These are phyloP conservation scores for Penicillium palitans DNA, from an alignment of 2,329 filamentous ascomycete species.

Conservation along the genomic window DNA sequence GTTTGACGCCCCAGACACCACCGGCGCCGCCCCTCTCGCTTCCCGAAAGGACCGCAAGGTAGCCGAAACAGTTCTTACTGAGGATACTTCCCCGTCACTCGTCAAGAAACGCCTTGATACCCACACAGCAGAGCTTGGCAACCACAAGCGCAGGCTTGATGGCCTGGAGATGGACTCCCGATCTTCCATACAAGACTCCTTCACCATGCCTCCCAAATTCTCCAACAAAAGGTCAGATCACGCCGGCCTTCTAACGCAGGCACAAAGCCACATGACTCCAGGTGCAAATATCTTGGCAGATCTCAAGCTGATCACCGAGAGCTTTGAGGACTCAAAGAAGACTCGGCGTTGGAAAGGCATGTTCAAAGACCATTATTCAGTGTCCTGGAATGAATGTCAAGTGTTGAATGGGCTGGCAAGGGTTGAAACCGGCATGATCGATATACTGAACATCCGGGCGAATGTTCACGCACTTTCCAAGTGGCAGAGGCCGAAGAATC, in stretches of 20 bases:
- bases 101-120: neutral
- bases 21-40: neutral
- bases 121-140: neutral
- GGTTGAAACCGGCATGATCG: neutral
- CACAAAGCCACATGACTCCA: neutral
- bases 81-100: neutral
- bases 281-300: neutral
- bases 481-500: neutral
- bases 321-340: neutral
- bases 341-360: neutral
- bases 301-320: neutral
- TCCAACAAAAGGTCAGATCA: neutral
- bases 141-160: neutral
- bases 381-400: neutral
- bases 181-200: neutral
- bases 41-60: neutral
- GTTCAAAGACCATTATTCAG: neutral
- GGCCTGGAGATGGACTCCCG: neutral
- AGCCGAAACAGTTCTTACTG: neutral
- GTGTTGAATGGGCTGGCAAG: neutral
- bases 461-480: neutral
- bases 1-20: neutral
- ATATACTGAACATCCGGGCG: neutral
- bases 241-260: neutral
- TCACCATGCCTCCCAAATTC: neutral